Evolutionary conservation across 805 yeast genomes (phyloP).

Genomic region (Maudiozyma turicensis): DNA sequence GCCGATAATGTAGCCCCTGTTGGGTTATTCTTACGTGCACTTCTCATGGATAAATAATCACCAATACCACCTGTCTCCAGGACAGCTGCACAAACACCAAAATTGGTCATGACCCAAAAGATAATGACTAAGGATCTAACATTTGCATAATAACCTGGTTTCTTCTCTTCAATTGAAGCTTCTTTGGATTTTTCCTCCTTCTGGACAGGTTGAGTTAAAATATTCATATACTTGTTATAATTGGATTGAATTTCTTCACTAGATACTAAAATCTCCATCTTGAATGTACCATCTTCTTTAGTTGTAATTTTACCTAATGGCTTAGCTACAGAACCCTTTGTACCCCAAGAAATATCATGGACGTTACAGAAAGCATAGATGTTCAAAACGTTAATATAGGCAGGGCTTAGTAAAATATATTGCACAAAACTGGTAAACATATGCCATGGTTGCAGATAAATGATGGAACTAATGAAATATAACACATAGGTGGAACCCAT

Average conservation of each 20-base stretch:
- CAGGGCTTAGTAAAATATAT: constrained; percentile 75
- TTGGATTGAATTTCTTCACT: constrained; percentile 65
- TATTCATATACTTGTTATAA: constrained; percentile 55
- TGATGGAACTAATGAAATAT: constrained; percentile 65
- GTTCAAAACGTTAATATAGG: constrained; percentile 82
- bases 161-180: constrained; percentile 40
- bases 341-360: constrained; percentile 97
- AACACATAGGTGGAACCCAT: constrained; percentile 74
- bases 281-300: constrained; percentile 52
- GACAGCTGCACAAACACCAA: constrained; percentile 72
- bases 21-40: constrained; percentile 6
- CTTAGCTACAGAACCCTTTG: constrained; percentile 69
- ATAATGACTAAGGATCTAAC: constrained; percentile 84
- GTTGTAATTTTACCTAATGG: constrained; percentile 82
- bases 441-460: constrained; percentile 87
- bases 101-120: constrained; percentile 81
- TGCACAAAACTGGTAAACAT: constrained; percentile 83
- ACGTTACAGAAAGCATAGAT: constrained; percentile 94
- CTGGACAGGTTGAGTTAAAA: constrained; percentile 39
- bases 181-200: constrained; percentile 26
- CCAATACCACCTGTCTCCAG: constrained; percentile 74
- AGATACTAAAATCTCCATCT: constrained; percentile 67
- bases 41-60: constrained; percentile 27
- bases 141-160: constrained; percentile 80
- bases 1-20: constrained; percentile 9